Evolutionary conservation across 805 yeast genomes (phyloP), one percentile per base, ranked within the genome.

Genomic region (Pichia membranifaciens): DNA sequence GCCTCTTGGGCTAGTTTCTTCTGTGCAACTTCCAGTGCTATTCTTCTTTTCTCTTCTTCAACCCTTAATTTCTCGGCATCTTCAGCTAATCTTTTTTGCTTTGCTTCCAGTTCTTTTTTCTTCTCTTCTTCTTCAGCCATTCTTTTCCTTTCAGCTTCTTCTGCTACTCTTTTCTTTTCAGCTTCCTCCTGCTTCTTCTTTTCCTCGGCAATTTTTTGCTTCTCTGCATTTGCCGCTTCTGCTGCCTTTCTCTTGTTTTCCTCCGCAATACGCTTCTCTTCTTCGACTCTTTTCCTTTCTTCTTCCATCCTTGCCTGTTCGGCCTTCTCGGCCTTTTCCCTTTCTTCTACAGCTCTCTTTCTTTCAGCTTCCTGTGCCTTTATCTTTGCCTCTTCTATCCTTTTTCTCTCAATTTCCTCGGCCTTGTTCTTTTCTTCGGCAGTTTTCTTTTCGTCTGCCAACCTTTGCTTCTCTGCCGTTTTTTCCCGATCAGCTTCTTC

Each of bases 331-430:
- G 29, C 29, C 29, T 25, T 25, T 38, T 4, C n/a, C 31, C 9
- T 38, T 10, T 38, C 42, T 22, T 38, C 29, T 2, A 15, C 28
- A 4, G 28, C 9, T 25, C 38, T 17, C 18, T 25, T 17, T 36
- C 13, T 41, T 21, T 42, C 17, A 10, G 33, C 44, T 4, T 35
- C 38, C 17, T 35, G 21, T n/a, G 38, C 38, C 38, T 35, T 35
- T n/a, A 5, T 35, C 38, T 35, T 38, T 5, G 4, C 38, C 22
- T 35, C 38, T 8, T n/a, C 37, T 8, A 34, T 34, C 13, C 37
- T 34, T 9, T 34, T 38, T n/a, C 22, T 23, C 31, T 39, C 32
- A 21, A 31, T n/a, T 12, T 39, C 42, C 28, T 20, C 29, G 13
- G 35, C 36, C 21, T 39, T 22, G 17, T 25, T 31, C 20, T 39